These are phyloP conservation scores for Crithidia thermophila DNA, from an alignment of 208 protist species.

Conservation along the genomic window DNA sequence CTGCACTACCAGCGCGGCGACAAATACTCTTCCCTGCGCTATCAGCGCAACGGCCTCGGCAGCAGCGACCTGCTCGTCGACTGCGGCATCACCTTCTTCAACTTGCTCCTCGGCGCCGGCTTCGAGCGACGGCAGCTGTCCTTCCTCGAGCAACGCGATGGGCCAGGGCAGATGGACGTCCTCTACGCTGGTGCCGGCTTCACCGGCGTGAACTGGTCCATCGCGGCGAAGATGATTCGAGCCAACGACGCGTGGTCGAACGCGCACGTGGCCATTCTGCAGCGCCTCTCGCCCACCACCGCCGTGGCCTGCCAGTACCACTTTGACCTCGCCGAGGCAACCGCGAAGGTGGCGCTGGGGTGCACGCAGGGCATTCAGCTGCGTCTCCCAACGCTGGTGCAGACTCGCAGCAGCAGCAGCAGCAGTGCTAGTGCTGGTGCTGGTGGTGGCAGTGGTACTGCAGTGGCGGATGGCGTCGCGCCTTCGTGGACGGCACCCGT, in stretches of 20 bases:
- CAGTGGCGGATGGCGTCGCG: neutral
- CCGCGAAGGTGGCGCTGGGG: slow-evolving; percentile 61
- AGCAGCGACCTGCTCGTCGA: slow-evolving; percentile 87
- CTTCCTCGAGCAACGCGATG: slow-evolving; percentile 76
- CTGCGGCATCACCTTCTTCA: slow-evolving; percentile 82
- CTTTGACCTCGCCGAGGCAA: slow-evolving; percentile 59
- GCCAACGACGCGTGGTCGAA: slow-evolving; percentile 70
- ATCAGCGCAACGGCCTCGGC: slow-evolving; percentile 85
- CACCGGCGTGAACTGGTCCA: slow-evolving; percentile 78
- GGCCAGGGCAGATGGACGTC: slow-evolving; percentile 65
- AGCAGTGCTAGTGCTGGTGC: slow-evolving; percentile 2
- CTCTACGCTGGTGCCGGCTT: slow-evolving; percentile 85
- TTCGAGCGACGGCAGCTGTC: slow-evolving; percentile 85
- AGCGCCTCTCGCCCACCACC: slow-evolving; percentile 62
- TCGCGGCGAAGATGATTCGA: slow-evolving; percentile 78
- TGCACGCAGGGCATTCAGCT: slow-evolving; percentile 82
- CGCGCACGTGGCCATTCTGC: slow-evolving; percentile 70
- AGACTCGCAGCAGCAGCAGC: slow-evolving; percentile 24
- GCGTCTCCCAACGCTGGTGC: slow-evolving; percentile 49
- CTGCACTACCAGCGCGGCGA: slow-evolving; percentile 75
- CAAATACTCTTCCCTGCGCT: slow-evolving; percentile 71
- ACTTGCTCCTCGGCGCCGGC: slow-evolving; percentile 78
- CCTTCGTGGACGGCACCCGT: slow-evolving; percentile 39
- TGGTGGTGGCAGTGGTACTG: neutral
- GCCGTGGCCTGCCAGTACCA: slow-evolving; percentile 75